Conservation (phyloP, 1,139 yeast species). For the Hansenula anomala region DNA sequence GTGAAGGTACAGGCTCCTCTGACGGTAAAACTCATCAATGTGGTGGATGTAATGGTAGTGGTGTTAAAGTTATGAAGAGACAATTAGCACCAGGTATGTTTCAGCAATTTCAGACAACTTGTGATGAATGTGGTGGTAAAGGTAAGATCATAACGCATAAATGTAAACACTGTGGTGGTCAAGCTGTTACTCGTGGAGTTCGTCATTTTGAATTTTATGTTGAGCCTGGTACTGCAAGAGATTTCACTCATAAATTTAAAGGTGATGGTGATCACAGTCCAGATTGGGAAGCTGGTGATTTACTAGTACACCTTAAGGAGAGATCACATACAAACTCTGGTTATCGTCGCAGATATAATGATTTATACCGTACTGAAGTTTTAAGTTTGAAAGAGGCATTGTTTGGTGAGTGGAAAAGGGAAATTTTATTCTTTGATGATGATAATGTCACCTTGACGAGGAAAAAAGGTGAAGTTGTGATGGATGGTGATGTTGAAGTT, state of each 20-base stretch:
- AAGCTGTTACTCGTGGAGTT: constrained; percentile 51
- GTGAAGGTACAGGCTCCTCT: constrained; percentile 81
- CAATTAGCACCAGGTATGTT: constrained; percentile 90
- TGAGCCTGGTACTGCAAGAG: constrained; percentile 66
- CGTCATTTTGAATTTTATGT: constrained; percentile 61
- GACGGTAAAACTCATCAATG: constrained; percentile 71
- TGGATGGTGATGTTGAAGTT: constrained; percentile 67
- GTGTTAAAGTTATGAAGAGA: constrained; percentile 59
- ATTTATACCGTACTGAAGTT: constrained; percentile 79
- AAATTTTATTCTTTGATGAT: constrained; percentile 60
- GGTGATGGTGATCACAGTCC: constrained; percentile 88
- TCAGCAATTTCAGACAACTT: constrained; percentile 74
- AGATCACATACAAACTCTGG: constrained; percentile 61
- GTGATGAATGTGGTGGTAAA: constrained; percentile 76
- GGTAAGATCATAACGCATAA: constrained; percentile 62
- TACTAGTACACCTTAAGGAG: constrained; percentile 56
- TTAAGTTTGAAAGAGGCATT: constrained; percentile 68
- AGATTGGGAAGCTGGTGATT: constrained; percentile 77
- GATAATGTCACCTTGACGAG: constrained; percentile 47
- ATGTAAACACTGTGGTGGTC: constrained; percentile 70
- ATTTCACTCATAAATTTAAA: constrained; percentile 49
- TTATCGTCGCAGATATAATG: constrained; percentile 70
- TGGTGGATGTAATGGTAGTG: constrained; percentile 67
- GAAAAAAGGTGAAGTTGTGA: constrained; percentile 43
- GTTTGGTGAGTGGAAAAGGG: constrained; percentile 74